A percentile compares a stretch with the other conserved stretches of the same genome.
These are phyloP conservation scores for Barnettozyma botsteinii DNA, from an alignment of 805 yeast species.

Conservation along the genomic window DNA sequence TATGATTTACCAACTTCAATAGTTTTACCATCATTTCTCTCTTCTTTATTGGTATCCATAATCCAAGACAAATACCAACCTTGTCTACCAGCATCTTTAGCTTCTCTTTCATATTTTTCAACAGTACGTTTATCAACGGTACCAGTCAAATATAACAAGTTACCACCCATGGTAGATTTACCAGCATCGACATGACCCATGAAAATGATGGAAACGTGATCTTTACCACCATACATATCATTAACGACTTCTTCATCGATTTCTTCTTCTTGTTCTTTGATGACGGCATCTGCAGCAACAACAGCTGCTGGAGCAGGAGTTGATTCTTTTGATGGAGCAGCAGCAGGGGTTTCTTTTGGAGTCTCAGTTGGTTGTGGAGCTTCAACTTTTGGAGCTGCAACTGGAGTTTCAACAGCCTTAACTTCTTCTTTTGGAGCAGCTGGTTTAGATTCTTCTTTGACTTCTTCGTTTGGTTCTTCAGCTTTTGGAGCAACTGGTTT, in stretches of 20 bases:
- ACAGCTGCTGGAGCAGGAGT: slow-evolving; percentile 20
- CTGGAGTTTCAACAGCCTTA: slow-evolving; percentile 17
- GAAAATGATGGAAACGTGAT: slow-evolving; percentile 92
- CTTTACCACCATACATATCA: slow-evolving; percentile 96
- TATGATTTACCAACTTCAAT: slow-evolving; percentile 98
- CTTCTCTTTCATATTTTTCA: slow-evolving; percentile 96
- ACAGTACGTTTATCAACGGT: slow-evolving; percentile 98
- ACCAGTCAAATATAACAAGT: slow-evolving; percentile 85
- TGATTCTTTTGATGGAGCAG: slow-evolving; percentile 17
- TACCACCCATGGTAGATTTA: slow-evolving; percentile 99
- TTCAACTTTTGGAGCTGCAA: slow-evolving; percentile 26
- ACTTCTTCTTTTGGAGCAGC: slow-evolving; percentile 20
- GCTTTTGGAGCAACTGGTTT: slow-evolving; percentile 30
- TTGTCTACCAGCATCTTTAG: slow-evolving; percentile 98
- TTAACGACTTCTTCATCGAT: slow-evolving; percentile 83
- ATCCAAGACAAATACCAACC: slow-evolving; percentile 99
- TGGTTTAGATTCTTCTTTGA: not conserved
- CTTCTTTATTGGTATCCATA: slow-evolving; percentile 98
- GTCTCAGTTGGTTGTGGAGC: slow-evolving; percentile 24
- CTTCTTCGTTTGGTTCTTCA: slow-evolving; percentile 5
- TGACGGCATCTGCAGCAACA: slow-evolving; percentile 39
- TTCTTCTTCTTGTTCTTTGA: slow-evolving; percentile 70
- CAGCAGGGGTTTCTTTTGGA: slow-evolving; percentile 14
- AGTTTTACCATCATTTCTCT: slow-evolving; percentile 97
- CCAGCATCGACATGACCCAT: slow-evolving; percentile 99